Conservation (phyloP, 805 yeast species). For the Metschnikowia hibisci region DNA sequence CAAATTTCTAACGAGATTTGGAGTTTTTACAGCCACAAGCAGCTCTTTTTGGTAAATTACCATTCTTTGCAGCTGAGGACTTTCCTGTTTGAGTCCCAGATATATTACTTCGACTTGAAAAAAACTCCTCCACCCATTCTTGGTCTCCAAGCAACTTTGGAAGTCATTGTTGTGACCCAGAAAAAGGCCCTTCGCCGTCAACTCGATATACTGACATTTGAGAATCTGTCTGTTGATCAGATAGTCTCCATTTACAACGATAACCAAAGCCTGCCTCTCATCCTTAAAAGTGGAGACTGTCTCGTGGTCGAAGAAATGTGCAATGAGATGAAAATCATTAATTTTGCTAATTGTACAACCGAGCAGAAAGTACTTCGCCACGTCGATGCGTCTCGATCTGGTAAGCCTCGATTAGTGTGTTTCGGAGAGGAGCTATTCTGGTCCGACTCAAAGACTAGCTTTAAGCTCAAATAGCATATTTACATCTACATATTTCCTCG, state of each 20-base stretch:
- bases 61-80: background rate
- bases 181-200: conserved; percentile 7
- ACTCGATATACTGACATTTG: background rate
- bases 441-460: conserved; percentile 1
- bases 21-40: background rate
- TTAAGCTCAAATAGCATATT: background rate
- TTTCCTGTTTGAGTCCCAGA: conserved; percentile 5
- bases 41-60: background rate
- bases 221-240: background rate
- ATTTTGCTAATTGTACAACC: background rate
- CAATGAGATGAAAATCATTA: conserved; percentile 6
- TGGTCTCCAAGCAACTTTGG: background rate
- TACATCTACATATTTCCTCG: background rate
- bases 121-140: background rate
- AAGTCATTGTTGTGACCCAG: conserved; percentile 7
- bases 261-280: conserved; percentile 15
- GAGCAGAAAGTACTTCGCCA: background rate
- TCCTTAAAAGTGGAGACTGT: conserved; percentile 5
- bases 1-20: background rate
- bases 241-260: conserved; percentile 11
- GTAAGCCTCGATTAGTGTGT: conserved; percentile 3
- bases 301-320: conserved; percentile 15
- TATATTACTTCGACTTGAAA: conserved; percentile 1
- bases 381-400: background rate
- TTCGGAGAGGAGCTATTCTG: background rate